phyloP scores from a whole-genome alignment of 1,284 basidiomycete species.

The Malassezia brasiliensis region DNA sequence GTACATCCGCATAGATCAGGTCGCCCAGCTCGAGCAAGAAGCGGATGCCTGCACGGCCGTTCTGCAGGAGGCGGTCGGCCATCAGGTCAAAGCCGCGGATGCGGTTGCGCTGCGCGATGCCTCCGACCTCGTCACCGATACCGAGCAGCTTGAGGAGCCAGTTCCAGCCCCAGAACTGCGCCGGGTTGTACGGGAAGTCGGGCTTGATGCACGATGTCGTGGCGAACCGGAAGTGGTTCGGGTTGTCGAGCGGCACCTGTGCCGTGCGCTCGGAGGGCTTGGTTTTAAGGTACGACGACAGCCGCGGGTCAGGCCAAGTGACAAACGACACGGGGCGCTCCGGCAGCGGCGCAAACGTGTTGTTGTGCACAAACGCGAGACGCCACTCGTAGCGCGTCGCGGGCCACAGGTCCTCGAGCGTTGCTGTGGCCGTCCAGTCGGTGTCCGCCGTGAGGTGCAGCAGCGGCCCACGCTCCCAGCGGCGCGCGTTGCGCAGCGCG shows the following conservation, averaged over 20 bases:
- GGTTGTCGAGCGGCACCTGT: conserved; percentile 33
- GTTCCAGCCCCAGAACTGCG: conserved; percentile 46
- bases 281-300: conserved; percentile 30
- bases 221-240: conserved; percentile 44
- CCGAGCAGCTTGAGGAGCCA: conserved; percentile 30
- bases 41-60: conserved; percentile 40
- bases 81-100: conserved; percentile 64
- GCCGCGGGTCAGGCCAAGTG: conserved; percentile 52
- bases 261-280: neutral
- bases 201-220: conserved; percentile 46
- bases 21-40: conserved; percentile 50
- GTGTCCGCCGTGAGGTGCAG: conserved; percentile 47
- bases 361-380: conserved; percentile 41
- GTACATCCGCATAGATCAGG: conserved; percentile 69
- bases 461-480: conserved; percentile 45
- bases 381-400: conserved; percentile 64
- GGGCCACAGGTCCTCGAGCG: conserved; percentile 59
- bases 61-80: conserved; percentile 43
- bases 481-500: conserved; percentile 23
- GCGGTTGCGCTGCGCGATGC: conserved; percentile 46
- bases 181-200: conserved; percentile 45
- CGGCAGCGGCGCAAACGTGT: conserved; percentile 18
- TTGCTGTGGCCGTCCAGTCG: conserved; percentile 62
- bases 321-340: conserved; percentile 50
- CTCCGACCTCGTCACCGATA: conserved; percentile 30